phyloP scores from a whole-genome alignment of 345 rosid genomes.

The Excoecaria agallocha region DNA sequence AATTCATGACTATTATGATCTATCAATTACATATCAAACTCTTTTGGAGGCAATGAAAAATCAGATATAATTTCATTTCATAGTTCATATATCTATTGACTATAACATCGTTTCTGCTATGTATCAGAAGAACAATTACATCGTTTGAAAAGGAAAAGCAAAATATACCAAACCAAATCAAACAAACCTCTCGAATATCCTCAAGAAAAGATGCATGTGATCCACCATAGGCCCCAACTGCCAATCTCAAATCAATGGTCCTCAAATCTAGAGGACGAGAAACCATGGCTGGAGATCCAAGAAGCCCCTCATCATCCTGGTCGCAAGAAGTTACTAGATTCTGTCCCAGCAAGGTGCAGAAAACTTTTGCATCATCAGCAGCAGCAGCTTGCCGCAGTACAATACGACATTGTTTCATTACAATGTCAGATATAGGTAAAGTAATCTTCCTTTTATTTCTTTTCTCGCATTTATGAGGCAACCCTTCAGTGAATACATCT shows the following conservation, averaged over 20 bases:
- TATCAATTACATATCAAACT: neutral
- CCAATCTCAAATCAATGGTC: conserved; percentile 94
- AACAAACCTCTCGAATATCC: conserved; percentile 87
- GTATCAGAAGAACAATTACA: conserved; percentile 1
- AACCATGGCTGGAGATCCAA: conserved; percentile 96
- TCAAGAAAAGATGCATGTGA: conserved; percentile 89
- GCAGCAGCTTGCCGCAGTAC: conserved; percentile 76
- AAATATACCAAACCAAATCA: conserved; percentile 6
- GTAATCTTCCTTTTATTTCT: conserved; percentile 53
- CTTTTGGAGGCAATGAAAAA: neutral
- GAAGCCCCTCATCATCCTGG: conserved; percentile 93
- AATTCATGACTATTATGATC: neutral
- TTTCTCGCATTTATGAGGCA: conserved; percentile 47
- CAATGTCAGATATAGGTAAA: conserved; percentile 58
- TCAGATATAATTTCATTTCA: neutral
- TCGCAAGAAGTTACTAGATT: conserved; percentile 62
- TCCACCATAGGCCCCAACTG: conserved; percentile 79
- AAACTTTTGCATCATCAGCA: conserved; percentile 74
- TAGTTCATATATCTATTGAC: neutral
- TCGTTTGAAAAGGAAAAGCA: conserved; percentile 4
- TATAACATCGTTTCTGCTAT: neutral
- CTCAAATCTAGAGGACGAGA: conserved; percentile 94
- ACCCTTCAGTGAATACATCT: conserved; percentile 49
- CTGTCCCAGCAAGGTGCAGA: conserved; percentile 86
- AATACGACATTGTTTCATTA: conserved; percentile 89